Evolutionary conservation across 2,329 filamentous ascomycete genomes (phyloP).

Genomic region (Pestalotiopsis sp.): DNA sequence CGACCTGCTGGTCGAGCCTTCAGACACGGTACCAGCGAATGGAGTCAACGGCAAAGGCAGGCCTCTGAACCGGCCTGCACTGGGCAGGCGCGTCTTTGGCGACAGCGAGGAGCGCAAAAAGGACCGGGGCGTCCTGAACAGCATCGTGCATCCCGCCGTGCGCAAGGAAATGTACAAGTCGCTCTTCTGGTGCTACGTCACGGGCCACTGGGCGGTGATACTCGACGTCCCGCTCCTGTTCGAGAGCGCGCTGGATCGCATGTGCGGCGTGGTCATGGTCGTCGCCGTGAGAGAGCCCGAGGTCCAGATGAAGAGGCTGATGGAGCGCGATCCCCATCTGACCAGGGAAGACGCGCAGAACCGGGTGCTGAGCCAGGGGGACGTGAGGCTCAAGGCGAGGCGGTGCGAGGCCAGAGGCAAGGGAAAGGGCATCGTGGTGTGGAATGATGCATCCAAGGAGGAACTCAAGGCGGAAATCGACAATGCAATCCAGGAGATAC

Average conservation of each 20-base stretch:
- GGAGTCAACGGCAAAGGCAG: conserved; percentile 66
- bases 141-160: conserved; percentile 92
- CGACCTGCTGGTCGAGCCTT: conserved; percentile 73
- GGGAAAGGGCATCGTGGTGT: conserved; percentile 77
- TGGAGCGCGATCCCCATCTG: conserved; percentile 76
- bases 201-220: conserved; percentile 85
- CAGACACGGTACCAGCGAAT: conserved; percentile 52
- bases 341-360: conserved; percentile 86
- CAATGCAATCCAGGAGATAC: conserved; percentile 66
- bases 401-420: conserved; percentile 68
- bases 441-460: conserved; percentile 81
- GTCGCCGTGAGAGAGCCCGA: conserved; percentile 81
- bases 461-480: conserved; percentile 71
- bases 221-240: conserved; percentile 92
- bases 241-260: conserved; percentile 81
- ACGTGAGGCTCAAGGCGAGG: conserved; percentile 81
- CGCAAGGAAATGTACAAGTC: conserved; percentile 78
- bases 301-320: conserved; percentile 80
- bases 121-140: conserved; percentile 80
- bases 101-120: conserved; percentile 68
- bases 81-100: conserved; percentile 88
- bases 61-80: conserved; percentile 81
- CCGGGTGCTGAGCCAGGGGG: conserved; percentile 82
- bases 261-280: conserved; percentile 85
- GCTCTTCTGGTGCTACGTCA: conserved; percentile 73